These are phyloP conservation scores for Rubia peregrina DNA, from an alignment of 305 asterid genomes.

Conservation along the genomic window DNA sequence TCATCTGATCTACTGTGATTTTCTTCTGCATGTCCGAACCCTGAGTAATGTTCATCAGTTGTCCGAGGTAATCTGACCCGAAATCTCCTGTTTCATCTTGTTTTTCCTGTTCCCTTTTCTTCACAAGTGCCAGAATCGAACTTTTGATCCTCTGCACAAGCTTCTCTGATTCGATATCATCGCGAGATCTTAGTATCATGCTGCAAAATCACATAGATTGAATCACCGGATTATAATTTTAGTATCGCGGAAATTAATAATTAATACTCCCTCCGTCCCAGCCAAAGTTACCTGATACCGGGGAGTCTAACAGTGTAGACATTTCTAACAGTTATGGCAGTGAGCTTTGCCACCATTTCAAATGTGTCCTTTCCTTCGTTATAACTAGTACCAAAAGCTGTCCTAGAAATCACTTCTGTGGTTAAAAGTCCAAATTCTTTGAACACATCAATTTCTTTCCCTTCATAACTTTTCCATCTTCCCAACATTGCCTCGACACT, in stretches of 20 bases:
- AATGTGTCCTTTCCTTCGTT: slow-evolving; percentile 58
- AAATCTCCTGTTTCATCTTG: slow-evolving; percentile 6
- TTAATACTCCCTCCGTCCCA: too few relatives aligned
- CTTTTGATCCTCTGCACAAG: slow-evolving; percentile 42
- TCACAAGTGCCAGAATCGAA: slow-evolving; percentile 32
- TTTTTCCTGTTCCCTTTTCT: slow-evolving; percentile 25
- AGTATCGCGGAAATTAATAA: too few relatives aligned
- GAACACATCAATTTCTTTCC: slow-evolving; percentile 55
- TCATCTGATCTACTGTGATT: slow-evolving; percentile 47
- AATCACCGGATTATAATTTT: too few relatives aligned
- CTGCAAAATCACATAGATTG: slow-evolving; percentile 22
- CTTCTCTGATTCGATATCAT: slow-evolving; percentile 48
- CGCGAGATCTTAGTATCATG: slow-evolving; percentile 25
- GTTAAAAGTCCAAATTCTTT: slow-evolving; percentile 49
- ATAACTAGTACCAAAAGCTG: slow-evolving; percentile 72
- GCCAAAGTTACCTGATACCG: slow-evolving; percentile 18
- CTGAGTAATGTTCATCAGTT: slow-evolving; percentile 11
- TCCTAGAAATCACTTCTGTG: slow-evolving; percentile 59
- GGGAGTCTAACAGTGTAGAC: slow-evolving; percentile 34
- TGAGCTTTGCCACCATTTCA: slow-evolving; percentile 47
- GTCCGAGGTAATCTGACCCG: slow-evolving; percentile 8
- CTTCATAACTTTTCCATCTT: slow-evolving; percentile 31
- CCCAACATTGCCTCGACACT: slow-evolving; percentile 54
- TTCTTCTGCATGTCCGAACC: slow-evolving; percentile 32
- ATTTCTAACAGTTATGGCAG: slow-evolving; percentile 33